Conservation (phyloP, 2,329 filamentous ascomycete species). For the Fusarium vanettenii region DNA sequence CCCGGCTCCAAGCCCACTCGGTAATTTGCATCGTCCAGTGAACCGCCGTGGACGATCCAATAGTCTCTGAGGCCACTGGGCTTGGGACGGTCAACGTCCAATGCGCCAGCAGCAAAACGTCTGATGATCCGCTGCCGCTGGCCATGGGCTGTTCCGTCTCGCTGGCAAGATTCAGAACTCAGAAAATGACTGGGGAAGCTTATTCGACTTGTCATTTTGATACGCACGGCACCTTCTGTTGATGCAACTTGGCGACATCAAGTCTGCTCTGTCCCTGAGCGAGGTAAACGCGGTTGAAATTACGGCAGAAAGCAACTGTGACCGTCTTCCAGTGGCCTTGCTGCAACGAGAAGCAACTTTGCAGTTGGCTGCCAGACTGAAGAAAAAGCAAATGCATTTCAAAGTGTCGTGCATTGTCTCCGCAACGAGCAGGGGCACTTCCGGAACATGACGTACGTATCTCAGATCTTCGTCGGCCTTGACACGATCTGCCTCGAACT, state of each 20-base stretch:
- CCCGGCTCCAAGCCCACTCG: constrained; percentile 10
- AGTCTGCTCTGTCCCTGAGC: neutral
- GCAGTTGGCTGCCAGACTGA: neutral
- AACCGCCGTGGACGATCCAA: constrained; percentile 22
- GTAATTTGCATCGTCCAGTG: constrained; percentile 14
- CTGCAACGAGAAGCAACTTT: neutral
- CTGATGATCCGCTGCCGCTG: neutral
- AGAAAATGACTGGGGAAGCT: neutral
- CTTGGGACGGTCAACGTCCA: constrained; percentile 1
- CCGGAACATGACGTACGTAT: constrained; percentile 27
- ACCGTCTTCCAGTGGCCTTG: neutral
- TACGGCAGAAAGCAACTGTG: neutral
- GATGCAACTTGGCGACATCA: neutral
- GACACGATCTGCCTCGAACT: constrained; percentile 9
- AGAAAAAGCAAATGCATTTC: constrained; percentile 17
- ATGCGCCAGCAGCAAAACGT: constrained; percentile 11
- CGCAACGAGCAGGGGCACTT: constrained; percentile 9
- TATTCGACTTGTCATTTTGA: constrained; percentile 2
- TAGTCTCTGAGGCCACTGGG: constrained; percentile 14
- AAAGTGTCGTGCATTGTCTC: constrained; percentile 19
- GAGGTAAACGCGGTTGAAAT: neutral
- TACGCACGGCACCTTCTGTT: neutral
- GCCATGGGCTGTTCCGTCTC: neutral
- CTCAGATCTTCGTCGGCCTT: neutral
- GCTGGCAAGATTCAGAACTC: constrained; percentile 11